phyloP scores from a whole-genome alignment of 352 stramenopile species.

The Globisporangium carolinianum region DNA sequence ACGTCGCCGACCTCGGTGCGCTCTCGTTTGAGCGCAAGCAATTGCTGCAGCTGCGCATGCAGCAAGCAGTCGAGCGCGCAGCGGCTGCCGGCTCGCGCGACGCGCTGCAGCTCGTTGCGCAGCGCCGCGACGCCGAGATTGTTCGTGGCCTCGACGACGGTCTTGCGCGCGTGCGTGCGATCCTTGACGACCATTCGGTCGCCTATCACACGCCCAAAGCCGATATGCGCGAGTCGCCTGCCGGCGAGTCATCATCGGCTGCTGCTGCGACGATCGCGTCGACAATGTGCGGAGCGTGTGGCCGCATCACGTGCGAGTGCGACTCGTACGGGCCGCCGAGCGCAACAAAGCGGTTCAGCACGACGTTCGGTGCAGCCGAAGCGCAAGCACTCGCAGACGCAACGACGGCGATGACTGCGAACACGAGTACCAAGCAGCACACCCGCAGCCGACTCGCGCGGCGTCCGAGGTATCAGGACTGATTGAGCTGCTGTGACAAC shows the following conservation, averaged over 20 bases:
- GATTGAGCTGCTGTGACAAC: too few species aligned
- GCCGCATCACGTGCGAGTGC: slow-evolving; percentile 5
- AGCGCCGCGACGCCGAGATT: slow-evolving; percentile 33
- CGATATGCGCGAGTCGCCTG: slow-evolving; percentile 39
- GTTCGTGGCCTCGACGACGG: slow-evolving; percentile 41
- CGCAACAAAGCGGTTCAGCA: background rate
- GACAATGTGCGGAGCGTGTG: background rate
- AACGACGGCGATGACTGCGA: background rate
- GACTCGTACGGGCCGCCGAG: background rate
- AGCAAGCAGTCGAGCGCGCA: slow-evolving; percentile 33
- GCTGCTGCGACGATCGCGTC: too few species aligned
- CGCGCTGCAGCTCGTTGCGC: slow-evolving; percentile 37
- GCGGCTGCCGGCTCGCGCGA: slow-evolving; percentile 15
- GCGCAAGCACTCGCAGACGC: background rate
- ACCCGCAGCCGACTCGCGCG: background rate
- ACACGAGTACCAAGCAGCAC: background rate
- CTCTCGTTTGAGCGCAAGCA: slow-evolving; percentile 55
- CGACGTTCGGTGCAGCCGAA: background rate
- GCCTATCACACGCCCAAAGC: slow-evolving; percentile 53
- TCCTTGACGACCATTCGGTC: slow-evolving; percentile 48
- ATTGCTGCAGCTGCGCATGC: slow-evolving; percentile 34
- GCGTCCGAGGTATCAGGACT: background rate
- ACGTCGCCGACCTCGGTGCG: slow-evolving; percentile 44
- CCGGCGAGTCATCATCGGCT: too few species aligned
- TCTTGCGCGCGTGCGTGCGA: slow-evolving; percentile 39